These are phyloP conservation scores for Catenaria anguillulae DNA, from an alignment of 371 early-diverging fungal species.

Conservation along the genomic window DNA sequence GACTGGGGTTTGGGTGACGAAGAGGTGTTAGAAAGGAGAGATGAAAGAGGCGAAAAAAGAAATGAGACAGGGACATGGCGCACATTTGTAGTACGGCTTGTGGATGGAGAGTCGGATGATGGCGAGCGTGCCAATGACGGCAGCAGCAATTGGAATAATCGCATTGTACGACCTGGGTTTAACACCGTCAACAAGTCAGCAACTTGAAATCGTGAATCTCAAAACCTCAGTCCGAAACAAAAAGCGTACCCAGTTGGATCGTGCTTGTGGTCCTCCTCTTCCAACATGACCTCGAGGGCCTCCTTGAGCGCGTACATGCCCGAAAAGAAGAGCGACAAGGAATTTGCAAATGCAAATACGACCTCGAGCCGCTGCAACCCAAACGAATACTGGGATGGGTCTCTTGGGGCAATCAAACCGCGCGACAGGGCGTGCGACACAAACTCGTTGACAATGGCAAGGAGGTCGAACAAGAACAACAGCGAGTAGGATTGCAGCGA, in stretches of 20 bases:
- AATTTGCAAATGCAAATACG: background rate
- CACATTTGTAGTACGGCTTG: background rate
- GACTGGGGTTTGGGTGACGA: background rate
- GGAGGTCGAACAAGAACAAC: background rate
- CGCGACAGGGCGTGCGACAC: background rate
- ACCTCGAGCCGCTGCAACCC: slow-evolving; percentile 6
- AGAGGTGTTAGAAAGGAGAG: background rate
- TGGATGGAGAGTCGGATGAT: background rate
- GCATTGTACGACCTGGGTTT: background rate
- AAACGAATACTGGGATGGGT: background rate
- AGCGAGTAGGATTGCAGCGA: background rate
- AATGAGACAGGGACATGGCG: background rate
- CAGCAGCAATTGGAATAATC: background rate
- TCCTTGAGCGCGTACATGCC: slow-evolving; percentile 8
- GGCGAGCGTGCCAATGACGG: background rate
- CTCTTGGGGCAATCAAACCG: background rate
- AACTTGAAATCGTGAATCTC: no score
- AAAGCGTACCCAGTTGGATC: background rate
- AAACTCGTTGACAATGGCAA: background rate
- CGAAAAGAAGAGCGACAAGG: slow-evolving; percentile 1
- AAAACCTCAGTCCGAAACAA: no score
- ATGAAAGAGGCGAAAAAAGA: background rate
- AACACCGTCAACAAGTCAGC: background rate
- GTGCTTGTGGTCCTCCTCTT: slow-evolving; percentile 1
- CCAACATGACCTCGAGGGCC: background rate